These are phyloP conservation scores for Neostapfia colusana DNA, from an alignment of 176 grass and related monocot genomes.

Conservation along the genomic window DNA sequence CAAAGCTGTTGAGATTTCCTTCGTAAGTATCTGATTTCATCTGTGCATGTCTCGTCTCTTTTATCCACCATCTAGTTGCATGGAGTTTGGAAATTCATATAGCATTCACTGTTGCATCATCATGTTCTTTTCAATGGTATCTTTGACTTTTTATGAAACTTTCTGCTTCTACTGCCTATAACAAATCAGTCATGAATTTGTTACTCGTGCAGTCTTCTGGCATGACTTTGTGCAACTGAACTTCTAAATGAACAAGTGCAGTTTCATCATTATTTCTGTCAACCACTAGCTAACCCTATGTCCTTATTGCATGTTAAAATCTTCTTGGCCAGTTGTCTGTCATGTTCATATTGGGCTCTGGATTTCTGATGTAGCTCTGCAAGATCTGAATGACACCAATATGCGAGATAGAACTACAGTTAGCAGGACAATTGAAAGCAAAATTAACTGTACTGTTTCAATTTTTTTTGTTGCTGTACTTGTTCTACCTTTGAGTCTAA, in stretches of 20 bases:
- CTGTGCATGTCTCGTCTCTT: conserved; percentile 7
- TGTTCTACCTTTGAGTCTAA: not conserved
- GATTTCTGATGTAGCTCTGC: not conserved
- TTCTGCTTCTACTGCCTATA: not conserved
- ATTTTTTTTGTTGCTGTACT: not conserved
- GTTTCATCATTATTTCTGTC: not conserved
- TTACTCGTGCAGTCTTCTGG: not conserved
- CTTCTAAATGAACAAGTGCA: no score
- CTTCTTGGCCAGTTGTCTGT: not conserved
- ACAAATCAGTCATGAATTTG: not conserved
- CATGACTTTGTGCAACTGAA: not conserved
- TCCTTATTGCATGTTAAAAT: not conserved
- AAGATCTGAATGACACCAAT: conserved; percentile 3
- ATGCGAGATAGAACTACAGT: not conserved
- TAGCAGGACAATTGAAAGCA: not conserved
- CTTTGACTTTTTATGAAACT: no score
- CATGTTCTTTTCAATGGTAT: not conserved
- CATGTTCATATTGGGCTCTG: not conserved
- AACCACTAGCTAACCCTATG: not conserved
- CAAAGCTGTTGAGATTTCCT: conserved; percentile 86
- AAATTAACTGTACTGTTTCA: not conserved
- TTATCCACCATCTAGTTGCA: not conserved
- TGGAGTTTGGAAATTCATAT: not conserved
- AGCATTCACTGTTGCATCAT: not conserved
- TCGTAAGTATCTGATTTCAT: conserved; percentile 57